Evolutionary conservation across 2,329 filamentous ascomycete genomes (phyloP).

Genomic region (Xylogone sp.): DNA sequence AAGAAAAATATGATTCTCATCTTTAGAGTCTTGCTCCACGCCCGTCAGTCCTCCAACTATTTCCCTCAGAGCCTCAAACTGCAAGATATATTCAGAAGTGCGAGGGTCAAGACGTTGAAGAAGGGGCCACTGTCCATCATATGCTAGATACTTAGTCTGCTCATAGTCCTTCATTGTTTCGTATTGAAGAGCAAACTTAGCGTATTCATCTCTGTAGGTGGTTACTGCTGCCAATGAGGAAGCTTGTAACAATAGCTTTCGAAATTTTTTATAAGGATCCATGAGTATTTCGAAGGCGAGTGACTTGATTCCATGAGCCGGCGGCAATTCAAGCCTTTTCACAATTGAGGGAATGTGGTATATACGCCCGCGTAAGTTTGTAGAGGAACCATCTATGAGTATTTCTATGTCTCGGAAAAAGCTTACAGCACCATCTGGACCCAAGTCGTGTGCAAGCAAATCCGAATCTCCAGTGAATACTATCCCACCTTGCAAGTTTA

Average conservation of each 20-base stretch:
- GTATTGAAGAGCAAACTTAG: slow-evolving; percentile 23
- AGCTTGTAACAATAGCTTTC: slow-evolving; percentile 18
- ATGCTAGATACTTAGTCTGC: neutral
- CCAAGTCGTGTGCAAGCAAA: slow-evolving; percentile 71
- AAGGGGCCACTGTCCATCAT: neutral
- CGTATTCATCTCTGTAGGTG: slow-evolving; percentile 11
- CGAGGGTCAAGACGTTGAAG: slow-evolving; percentile 39
- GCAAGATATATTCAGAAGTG: slow-evolving; percentile 45
- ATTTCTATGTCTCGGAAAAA: slow-evolving; percentile 61
- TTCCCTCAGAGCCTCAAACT: slow-evolving; percentile 28
- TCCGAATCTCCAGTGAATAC: slow-evolving; percentile 87
- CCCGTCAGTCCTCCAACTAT: slow-evolving; percentile 24
- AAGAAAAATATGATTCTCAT: slow-evolving; percentile 51
- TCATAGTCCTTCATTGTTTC: slow-evolving; percentile 1
- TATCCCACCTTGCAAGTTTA: slow-evolving; percentile 48
- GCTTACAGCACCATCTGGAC: slow-evolving; percentile 54
- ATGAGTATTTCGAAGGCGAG: slow-evolving; percentile 28
- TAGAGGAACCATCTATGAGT: slow-evolving; percentile 8
- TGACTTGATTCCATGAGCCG: slow-evolving; percentile 32
- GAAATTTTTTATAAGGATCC: slow-evolving; percentile 20
- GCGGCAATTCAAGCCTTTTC: slow-evolving; percentile 37
- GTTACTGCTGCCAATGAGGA: slow-evolving; percentile 13
- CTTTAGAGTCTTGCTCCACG: slow-evolving; percentile 10
- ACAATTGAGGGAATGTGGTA: slow-evolving; percentile 42
- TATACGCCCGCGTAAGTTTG: slow-evolving; percentile 17